A percentile compares a stretch with the other conserved stretches of the same genome.
These are phyloP conservation scores for Biancaea sappan DNA, from an alignment of 306 rosid genomes.

Conservation along the genomic window DNA sequence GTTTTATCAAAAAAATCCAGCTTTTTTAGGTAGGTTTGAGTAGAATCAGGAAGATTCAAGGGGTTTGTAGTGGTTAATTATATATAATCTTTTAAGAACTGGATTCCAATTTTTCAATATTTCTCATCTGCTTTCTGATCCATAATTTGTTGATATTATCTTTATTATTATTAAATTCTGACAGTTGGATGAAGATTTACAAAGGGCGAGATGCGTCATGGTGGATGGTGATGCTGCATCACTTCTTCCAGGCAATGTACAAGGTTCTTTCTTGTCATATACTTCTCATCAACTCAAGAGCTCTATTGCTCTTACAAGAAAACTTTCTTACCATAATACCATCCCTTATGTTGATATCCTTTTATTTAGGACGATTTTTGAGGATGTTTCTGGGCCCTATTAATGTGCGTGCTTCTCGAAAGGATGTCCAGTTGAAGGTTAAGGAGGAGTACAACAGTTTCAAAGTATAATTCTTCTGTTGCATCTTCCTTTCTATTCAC, in stretches of 20 bases:
- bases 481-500: not conserved
- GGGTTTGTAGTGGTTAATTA: not conserved
- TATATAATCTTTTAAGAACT: not conserved
- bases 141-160: not conserved
- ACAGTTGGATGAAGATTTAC: constrained; percentile 89
- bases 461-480: constrained; percentile 53
- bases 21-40: not conserved
- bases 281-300: not conserved
- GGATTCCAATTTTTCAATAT: constrained; percentile 6
- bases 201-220: constrained; percentile 71
- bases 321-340: not conserved
- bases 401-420: constrained; percentile 83
- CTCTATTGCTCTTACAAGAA: not conserved
- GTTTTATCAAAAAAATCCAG: too few species aligned
- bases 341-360: not conserved
- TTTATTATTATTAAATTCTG: not conserved
- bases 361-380: constrained; percentile 66
- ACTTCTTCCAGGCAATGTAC: constrained; percentile 72
- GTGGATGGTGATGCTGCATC: constrained; percentile 88
- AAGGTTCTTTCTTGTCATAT: constrained; percentile 47
- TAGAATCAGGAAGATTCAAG: not conserved
- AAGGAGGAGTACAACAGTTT: constrained; percentile 97
- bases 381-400: constrained; percentile 97
- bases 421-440: constrained; percentile 90
- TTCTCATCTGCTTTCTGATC: not conserved